A percentile compares a stretch with the other conserved stretches of the same genome.
Evolutionary conservation across 2,329 filamentous ascomycete genomes (phyloP).

Genomic region (Ascochyta pisi): DNA sequence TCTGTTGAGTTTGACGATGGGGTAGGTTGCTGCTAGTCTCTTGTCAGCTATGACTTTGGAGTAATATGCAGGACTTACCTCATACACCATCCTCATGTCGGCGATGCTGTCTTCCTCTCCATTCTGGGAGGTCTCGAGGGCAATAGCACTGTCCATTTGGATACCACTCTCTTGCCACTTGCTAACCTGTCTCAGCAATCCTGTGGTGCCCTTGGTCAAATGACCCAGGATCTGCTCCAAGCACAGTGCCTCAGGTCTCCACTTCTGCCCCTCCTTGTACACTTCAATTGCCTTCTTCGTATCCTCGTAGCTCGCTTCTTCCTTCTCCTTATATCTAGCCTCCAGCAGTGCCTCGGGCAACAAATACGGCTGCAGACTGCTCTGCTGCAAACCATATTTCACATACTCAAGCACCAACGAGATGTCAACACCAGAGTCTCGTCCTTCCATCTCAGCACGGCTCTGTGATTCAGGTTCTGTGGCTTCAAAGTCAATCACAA

Average conservation of each 20-base stretch:
- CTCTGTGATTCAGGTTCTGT: constrained; percentile 65
- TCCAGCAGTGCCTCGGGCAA: constrained; percentile 46
- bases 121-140: constrained; percentile 51
- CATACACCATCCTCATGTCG: constrained; percentile 66
- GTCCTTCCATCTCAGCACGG: constrained; percentile 76
- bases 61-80: constrained; percentile 44
- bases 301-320: constrained; percentile 36
- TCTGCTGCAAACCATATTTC: constrained; percentile 70
- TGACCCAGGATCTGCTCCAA: constrained; percentile 49
- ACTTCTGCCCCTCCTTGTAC: constrained; percentile 55
- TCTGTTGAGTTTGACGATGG: background rate
- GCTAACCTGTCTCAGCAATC: constrained; percentile 49
- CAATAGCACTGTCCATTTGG: constrained; percentile 72
- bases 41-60: constrained; percentile 14
- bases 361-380: constrained; percentile 70
- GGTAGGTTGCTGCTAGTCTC: constrained; percentile 4
- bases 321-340: constrained; percentile 5
- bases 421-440: constrained; percentile 77
- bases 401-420: constrained; percentile 79
- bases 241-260: constrained; percentile 44
- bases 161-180: constrained; percentile 58
- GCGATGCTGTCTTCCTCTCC: constrained; percentile 41
- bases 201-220: constrained; percentile 43
- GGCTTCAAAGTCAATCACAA: constrained; percentile 80
- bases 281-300: constrained; percentile 43